Evolutionary conservation across 176 grass and related monocot species (phyloP), one percentile per base, ranked within the genome.

Genomic region (Chrysopogon serrulatus): DNA sequence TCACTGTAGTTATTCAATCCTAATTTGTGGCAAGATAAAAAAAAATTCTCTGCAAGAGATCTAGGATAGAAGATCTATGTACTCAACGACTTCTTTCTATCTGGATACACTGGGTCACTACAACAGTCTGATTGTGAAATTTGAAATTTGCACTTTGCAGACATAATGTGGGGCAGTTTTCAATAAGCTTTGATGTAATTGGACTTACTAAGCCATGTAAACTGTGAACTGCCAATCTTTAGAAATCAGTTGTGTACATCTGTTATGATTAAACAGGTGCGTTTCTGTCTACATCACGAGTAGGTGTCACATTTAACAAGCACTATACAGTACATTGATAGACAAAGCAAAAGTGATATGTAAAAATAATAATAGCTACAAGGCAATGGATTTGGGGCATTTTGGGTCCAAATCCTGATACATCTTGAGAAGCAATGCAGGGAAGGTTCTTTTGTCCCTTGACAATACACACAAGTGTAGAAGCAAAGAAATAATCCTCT

Each of bases 91-190:
- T 47, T 23, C 51, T 74, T 88, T 79, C 44, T 42, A 81, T 51
- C 49, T 31, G 61, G 15, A 89, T 61, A 74, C 41, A 33, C 1
- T 72, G 33, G 47, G 49, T 26, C 64, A 41, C n/a, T 62, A 3
- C 32, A 61, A 81, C 8, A 45, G 37, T 43, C 16, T 42, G 70
- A 85, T 75, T 73, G 44, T 41, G 15, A 34, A 61, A 77, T 85
- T 74, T 68, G 59, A 67, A 48, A 60, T 80, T 68, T 47, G 76
- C 43, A 49, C 17, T 73, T 32, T 45, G 75, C 8, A 5, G 44
- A 79, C 59, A 56, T 13, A 33, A 73, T 41, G 9, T 34, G 27
- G 66, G 24, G 3, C 28, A 21, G 17, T 64, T 8, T 54, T 73
- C 59, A n/a, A 63, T 79, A 37, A 68, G 27, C 26, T 23, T 60